Percentiles rank a stretch among this genome's conserved stretches.
Evolutionary conservation across 768 basidiomycete genomes (phyloP).

Genomic region (Tylopilus rubrobrunneus): DNA sequence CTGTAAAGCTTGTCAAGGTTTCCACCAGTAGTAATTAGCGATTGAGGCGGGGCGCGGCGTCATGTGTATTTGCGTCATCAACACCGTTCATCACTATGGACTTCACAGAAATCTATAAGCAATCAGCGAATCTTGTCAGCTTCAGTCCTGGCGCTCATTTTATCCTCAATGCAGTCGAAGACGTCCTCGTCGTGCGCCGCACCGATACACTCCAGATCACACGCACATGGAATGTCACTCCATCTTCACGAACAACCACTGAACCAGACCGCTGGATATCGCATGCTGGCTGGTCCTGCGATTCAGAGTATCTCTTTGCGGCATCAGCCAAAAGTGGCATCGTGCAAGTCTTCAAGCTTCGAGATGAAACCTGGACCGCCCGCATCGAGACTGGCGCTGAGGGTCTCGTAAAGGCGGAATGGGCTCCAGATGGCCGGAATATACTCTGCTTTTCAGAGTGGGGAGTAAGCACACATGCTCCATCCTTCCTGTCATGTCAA

Average conservation of each 20-base stretch:
- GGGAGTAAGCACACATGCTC: slow-evolving; percentile 60
- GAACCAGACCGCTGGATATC: slow-evolving; percentile 50
- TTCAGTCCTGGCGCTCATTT: slow-evolving; percentile 90
- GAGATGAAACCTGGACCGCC: slow-evolving; percentile 75
- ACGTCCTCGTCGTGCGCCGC: slow-evolving; percentile 78
- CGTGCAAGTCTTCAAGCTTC: slow-evolving; percentile 75
- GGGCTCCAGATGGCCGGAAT: slow-evolving; percentile 82
- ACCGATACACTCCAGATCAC: slow-evolving; percentile 82
- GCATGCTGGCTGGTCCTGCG: slow-evolving; percentile 80
- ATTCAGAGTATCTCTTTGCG: slow-evolving; percentile 83
- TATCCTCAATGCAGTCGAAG: slow-evolving; percentile 73
- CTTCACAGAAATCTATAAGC: slow-evolving; percentile 83
- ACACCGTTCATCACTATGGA: slow-evolving; percentile 49
- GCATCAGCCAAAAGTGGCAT: slow-evolving; percentile 68
- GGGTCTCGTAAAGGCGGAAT: slow-evolving; percentile 82
- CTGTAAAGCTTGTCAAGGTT: no score
- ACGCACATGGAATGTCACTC: slow-evolving; percentile 70
- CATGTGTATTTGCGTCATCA: slow-evolving; percentile 2
- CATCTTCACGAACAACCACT: slow-evolving; percentile 42
- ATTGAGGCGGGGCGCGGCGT: neutral
- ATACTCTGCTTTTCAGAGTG: slow-evolving; percentile 90
- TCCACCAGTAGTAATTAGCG: neutral
- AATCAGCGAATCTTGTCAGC: slow-evolving; percentile 61
- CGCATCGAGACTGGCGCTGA: slow-evolving; percentile 79
- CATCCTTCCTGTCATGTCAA: slow-evolving; percentile 1